These are phyloP conservation scores for Myriosclerotinia scirpicola DNA, from an alignment of 2,329 filamentous ascomycete species.

Conservation along the genomic window DNA sequence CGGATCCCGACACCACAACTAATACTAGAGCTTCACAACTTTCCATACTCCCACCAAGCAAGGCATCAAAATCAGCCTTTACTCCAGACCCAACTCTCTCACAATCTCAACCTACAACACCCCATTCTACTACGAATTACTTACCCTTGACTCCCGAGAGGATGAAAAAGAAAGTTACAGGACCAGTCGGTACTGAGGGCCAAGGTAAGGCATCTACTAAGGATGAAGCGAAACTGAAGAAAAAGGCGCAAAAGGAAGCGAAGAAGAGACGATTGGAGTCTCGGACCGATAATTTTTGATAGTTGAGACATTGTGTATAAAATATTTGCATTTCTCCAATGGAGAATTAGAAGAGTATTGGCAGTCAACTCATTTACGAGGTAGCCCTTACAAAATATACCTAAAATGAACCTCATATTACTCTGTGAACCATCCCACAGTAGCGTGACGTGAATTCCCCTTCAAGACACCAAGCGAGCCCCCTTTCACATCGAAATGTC, in stretches of 20 bases:
- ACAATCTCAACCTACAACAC: not conserved
- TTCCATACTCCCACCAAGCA: not conserved
- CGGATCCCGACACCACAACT: constrained; percentile 2
- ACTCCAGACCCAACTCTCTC: not conserved
- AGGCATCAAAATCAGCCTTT: not conserved
- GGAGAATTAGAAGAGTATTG: constrained; percentile 2
- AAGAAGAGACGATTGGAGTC: constrained; percentile 11
- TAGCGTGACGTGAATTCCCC: not conserved
- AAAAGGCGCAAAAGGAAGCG: constrained; percentile 15
- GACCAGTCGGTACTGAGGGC: not conserved
- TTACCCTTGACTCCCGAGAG: not conserved
- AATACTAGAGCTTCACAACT: constrained; percentile 2
- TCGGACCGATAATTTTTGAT: constrained; percentile 16
- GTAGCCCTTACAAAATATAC: not conserved
- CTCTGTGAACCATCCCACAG: not conserved
- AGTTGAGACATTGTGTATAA: not conserved
- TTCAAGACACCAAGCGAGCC: not conserved
- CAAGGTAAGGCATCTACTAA: not conserved
- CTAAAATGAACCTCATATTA: not conserved
- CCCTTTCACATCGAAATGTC: not conserved
- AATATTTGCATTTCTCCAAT: not conserved
- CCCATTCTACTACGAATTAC: not conserved
- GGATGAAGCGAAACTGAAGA: not conserved
- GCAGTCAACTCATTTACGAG: not conserved
- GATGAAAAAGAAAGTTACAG: not conserved